phyloP scores from a whole-genome alignment of 139 green algal genomes.

The Chlorella sp. region DNA sequence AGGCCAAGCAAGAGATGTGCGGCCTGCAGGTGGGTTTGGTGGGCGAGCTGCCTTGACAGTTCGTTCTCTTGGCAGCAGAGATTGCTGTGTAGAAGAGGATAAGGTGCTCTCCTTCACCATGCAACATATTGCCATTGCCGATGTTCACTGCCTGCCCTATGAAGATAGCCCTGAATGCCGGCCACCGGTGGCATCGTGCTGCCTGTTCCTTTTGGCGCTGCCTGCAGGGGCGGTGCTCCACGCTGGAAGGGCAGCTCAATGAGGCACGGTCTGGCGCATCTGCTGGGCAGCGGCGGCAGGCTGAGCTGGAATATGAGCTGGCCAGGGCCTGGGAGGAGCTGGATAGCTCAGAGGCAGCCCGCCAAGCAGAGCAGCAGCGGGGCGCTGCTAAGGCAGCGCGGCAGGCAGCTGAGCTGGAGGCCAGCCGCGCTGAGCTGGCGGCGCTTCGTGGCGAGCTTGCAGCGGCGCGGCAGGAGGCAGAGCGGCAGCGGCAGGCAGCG shows the following conservation, averaged over 20 bases:
- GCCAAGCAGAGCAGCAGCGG: conserved; percentile 46
- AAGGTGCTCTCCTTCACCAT: no score
- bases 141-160: no score
- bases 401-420: conserved; percentile 2
- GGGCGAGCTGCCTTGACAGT: no score
- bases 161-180: no score
- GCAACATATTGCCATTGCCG: no score
- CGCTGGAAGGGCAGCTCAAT: background rate
- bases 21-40: background rate
- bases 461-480: conserved; percentile 52
- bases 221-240: background rate
- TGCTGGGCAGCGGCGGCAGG: conserved; percentile 45
- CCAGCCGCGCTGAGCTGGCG: background rate
- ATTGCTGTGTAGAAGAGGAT: background rate
- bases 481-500: conserved; percentile 39
- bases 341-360: conserved; percentile 45
- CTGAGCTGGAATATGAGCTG: conserved; percentile 37
- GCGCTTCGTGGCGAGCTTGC: background rate
- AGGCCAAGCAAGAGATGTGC: background rate
- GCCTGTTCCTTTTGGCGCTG: background rate
- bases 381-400: background rate
- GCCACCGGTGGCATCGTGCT: background rate
- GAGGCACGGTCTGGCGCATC: background rate
- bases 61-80: background rate
- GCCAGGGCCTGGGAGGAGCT: conserved; percentile 56